Evolutionary conservation across 1,139 yeast genomes (phyloP).

Genomic region (Debaryomyces subglobosus): DNA sequence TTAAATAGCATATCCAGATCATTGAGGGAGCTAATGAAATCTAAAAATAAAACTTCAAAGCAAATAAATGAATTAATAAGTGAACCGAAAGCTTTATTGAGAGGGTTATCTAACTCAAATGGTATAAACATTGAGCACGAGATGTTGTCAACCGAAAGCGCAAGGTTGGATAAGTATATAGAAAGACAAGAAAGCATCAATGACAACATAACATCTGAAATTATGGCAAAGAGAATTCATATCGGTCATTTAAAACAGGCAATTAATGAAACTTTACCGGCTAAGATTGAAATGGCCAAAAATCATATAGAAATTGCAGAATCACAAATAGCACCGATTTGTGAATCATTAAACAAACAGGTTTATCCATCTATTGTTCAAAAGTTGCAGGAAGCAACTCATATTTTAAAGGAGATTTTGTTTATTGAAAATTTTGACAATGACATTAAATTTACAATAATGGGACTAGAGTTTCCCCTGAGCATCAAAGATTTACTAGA

Average conservation of each 20-base stretch:
- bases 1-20: slow-evolving; percentile 34
- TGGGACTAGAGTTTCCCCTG: slow-evolving; percentile 43
- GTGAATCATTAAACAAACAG: slow-evolving; percentile 23
- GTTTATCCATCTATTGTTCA: slow-evolving; percentile 27
- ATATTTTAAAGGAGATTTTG: slow-evolving; percentile 27
- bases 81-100: slow-evolving; percentile 14
- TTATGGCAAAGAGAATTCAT: slow-evolving; percentile 28
- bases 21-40: slow-evolving; percentile 30
- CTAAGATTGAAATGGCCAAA: slow-evolving; percentile 19
- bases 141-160: not conserved
- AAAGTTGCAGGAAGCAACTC: slow-evolving; percentile 21
- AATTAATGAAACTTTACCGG: slow-evolving; percentile 21
- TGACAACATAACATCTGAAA: slow-evolving; percentile 30
- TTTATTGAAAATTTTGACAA: slow-evolving; percentile 30
- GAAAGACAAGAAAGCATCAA: slow-evolving; percentile 26
- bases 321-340: slow-evolving; percentile 33
- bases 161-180: slow-evolving; percentile 17
- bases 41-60: slow-evolving; percentile 22
- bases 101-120: slow-evolving; percentile 1
- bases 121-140: slow-evolving; percentile 5
- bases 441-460: slow-evolving; percentile 31
- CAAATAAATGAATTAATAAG: slow-evolving; percentile 21
- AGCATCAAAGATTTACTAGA: slow-evolving; percentile 33
- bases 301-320: slow-evolving; percentile 32
- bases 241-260: slow-evolving; percentile 25